Conservation (phyloP, 352 stramenopile species). For the Phytopythium sindhum region DNA sequence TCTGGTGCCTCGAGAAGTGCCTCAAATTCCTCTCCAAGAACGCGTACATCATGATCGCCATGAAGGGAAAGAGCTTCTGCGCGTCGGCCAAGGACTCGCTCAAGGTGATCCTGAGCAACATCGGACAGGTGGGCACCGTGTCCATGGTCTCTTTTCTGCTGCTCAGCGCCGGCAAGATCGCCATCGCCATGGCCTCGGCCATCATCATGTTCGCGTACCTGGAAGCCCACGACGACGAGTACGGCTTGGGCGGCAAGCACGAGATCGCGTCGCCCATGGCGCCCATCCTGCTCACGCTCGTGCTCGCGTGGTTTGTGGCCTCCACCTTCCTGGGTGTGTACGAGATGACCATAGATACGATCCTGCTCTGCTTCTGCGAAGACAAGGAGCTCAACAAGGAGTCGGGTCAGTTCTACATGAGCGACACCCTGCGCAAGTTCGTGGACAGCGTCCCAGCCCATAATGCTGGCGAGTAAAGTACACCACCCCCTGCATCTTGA, state of each 20-base stretch:
- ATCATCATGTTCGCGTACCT: slow-evolving; percentile 62
- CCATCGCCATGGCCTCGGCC: slow-evolving; percentile 53
- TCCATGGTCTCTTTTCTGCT: slow-evolving; percentile 90
- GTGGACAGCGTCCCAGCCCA: slow-evolving; percentile 48
- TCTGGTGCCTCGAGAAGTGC: slow-evolving; percentile 94
- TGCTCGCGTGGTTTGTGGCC: slow-evolving; percentile 92
- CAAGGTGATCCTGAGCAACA: slow-evolving; percentile 90
- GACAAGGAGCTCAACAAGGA: slow-evolving; percentile 82
- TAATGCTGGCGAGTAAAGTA: neutral
- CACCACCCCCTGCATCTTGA: neutral
- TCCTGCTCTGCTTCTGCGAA: slow-evolving; percentile 95
- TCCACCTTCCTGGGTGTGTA: slow-evolving; percentile 94
- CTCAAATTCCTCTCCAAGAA: slow-evolving; percentile 98
- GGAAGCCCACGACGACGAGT: slow-evolving; percentile 48
- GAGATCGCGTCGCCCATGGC: slow-evolving; percentile 81
- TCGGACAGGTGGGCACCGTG: slow-evolving; percentile 86
- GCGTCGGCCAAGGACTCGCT: slow-evolving; percentile 90
- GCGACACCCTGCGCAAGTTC: slow-evolving; percentile 63
- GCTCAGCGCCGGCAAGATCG: slow-evolving; percentile 91
- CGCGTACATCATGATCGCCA: slow-evolving; percentile 89
- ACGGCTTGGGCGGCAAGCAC: slow-evolving; percentile 41
- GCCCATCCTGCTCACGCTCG: slow-evolving; percentile 87
- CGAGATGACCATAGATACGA: slow-evolving; percentile 94
- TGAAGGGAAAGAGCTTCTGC: slow-evolving; percentile 78
- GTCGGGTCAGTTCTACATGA: slow-evolving; percentile 75